Evolutionary conservation across 31 red algal genomes (phyloP), one percentile per base, ranked within the genome.

Genomic region (Bonnemaisonia californica): DNA sequence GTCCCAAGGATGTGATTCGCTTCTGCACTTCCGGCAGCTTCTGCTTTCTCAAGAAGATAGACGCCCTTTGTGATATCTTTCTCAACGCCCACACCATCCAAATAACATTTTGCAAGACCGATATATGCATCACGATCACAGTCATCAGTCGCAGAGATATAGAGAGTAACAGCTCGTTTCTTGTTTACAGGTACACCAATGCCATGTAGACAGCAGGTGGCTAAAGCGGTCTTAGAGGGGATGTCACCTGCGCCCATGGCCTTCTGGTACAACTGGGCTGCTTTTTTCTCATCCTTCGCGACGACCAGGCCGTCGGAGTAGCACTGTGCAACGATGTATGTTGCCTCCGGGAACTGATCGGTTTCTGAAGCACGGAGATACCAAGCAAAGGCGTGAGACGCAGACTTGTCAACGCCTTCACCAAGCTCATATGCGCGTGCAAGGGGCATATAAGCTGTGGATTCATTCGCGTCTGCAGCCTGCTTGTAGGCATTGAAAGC

Each of bases 261-360:
- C 2, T 57, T 64, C 45, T 39, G 28, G 34, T 82, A 90, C 24
- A 62, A 81, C 18, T 58, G 7, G 16, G 77, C 54, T 2, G 87
- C 87, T 24, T 55, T 22, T 33, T 67, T 37, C 24, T 29, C 35
- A 57, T 83, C 48, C 36, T 69, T 76, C 3, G 39, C 37, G 37
- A 69, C 71, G 36, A 69, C 77, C 2, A 41, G 30, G 19, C 87
- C 87, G 27, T 77, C n/a, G 32, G 47, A 54, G 37, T 90, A 83
- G 39, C 76, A 61, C n/a, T 60, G 39, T 22, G 70, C 87, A n/a
- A 90, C 64, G 32, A 23, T 54, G 45, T 76, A 59, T 78, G 69
- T 77, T 42, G 68, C 69, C 2, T 58, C 64, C 1, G 63, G 56
- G 54, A 51, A 51, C 45, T 82, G 32, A 51, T 63, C 54, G 4